Evolutionary conservation across 1,139 yeast genomes (phyloP), one percentile per base, ranked within the genome.

Genomic region (Suhomyces atakaporum): DNA sequence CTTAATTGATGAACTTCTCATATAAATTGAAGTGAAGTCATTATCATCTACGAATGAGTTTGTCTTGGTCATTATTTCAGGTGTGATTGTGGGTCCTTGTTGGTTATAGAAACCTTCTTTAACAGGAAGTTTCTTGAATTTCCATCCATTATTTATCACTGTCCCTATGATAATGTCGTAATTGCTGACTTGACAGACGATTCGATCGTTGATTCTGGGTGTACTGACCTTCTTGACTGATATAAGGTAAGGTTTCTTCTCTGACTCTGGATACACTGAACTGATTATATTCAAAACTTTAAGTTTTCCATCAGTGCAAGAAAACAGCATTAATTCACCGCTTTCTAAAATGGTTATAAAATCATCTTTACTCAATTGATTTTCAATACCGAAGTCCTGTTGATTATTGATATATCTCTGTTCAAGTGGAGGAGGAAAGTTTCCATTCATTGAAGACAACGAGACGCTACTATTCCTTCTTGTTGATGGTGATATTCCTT

Each of bases 131-230:
- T 63, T 62, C 43, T 83, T 61, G 27, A 78, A 71, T 43, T 71
- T 76, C 90, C 95, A 84, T 36, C 70, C 72, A 49, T 81, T 81
- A 44, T 83, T 81, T 8, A 82, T 71, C 6, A 73, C 79, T 0
- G 85, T 77, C 1, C 84, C 83, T 3, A 85, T 79, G 8, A 82
- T 60, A 11, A 86, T 49, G 25, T 75, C 75, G 14, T 75, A 78
- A 36, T 69, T 68, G 16, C 62, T 63, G 2, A 79, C 66, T 27
- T 77, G 73, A 39, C 81, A 77, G 2, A 86, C 77, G 23, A 86
- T 64, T 44, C 92, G 69, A 54, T 85, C 94, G 49, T 79, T 81
- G 20, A 85, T 80, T 53, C 94, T 71, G 3, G 95, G 90, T 0
- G 95, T 82, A 5, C 72, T 56, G 7, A 86, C 58, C 40, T 75